These are phyloP conservation scores for Leishmania martiniquensis DNA, from an alignment of 208 protist genomes.

Conservation along the genomic window DNA sequence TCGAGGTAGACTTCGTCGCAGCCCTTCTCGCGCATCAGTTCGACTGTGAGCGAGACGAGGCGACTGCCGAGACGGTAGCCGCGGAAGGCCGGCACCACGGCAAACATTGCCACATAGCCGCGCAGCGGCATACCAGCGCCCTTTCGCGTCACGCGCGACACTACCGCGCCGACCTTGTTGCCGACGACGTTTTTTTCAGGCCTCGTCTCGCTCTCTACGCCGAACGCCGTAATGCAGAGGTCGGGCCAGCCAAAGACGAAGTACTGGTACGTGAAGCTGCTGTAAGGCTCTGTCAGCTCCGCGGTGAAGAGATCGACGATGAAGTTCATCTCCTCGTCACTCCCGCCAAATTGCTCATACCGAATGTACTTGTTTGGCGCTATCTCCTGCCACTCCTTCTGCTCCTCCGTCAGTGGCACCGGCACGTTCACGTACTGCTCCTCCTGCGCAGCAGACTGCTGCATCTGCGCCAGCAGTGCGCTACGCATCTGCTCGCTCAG, in stretches of 20 bases:
- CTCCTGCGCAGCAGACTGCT: conserved; percentile 38
- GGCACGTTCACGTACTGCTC: conserved; percentile 68
- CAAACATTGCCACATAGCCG: conserved; percentile 99
- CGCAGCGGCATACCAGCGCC: conserved; percentile 61
- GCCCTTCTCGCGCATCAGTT: conserved; percentile 92
- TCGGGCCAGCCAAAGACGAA: conserved; percentile 98
- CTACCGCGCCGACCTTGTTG: conserved; percentile 90
- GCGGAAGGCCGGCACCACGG: conserved; percentile 93
- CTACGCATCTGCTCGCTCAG: conserved; percentile 38
- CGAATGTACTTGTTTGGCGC: conserved; percentile 75
- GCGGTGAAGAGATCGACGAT: conserved; percentile 95
- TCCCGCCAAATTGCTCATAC: conserved; percentile 82
- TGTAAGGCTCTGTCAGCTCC: conserved; percentile 98
- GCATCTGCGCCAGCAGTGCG: conserved; percentile 44
- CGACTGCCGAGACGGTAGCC: conserved; percentile 90
- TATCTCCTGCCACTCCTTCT: conserved; percentile 65
- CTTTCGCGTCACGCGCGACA: conserved; percentile 87
- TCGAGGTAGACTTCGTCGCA: conserved; percentile 96
- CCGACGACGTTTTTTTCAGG: conserved; percentile 66
- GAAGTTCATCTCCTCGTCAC: conserved; percentile 79
- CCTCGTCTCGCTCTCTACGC: conserved; percentile 55
- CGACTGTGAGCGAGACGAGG: conserved; percentile 90
- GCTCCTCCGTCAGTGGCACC: conserved; percentile 51
- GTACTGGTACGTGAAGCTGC: conserved; percentile 99
- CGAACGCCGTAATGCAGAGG: conserved; percentile 91